Conservation (phyloP, 2,329 filamentous ascomycete genomes). For the Colletotrichum sublineola region DNA sequence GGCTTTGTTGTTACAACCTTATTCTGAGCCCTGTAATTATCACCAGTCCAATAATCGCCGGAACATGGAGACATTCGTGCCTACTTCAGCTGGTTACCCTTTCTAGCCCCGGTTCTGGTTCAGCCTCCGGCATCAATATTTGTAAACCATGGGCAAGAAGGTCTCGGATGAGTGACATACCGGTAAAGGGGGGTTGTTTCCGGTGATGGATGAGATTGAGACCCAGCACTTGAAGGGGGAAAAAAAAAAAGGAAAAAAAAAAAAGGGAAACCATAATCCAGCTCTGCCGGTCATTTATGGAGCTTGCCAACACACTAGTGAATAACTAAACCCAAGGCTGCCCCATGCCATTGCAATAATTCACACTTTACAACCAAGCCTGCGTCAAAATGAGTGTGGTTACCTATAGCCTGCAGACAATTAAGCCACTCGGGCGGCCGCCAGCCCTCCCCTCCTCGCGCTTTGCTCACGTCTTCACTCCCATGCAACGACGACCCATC, state of each 20-base stretch:
- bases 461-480: constrained; percentile 35
- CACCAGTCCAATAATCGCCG: constrained; percentile 14
- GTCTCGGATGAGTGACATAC: not conserved
- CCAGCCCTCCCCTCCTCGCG: constrained; percentile 12
- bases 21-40: constrained; percentile 31
- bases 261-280: constrained; percentile 9
- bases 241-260: not conserved
- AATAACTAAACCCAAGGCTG: constrained; percentile 13
- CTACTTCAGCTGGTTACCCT: not conserved
- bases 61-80: constrained; percentile 2
- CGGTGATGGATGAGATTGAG: constrained; percentile 15
- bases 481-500: constrained; percentile 34
- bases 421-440: constrained; percentile 36
- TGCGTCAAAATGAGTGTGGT: constrained; percentile 10
- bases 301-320: constrained; percentile 7
- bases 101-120: constrained; percentile 15
- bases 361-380: constrained; percentile 15
- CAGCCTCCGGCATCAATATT: constrained; percentile 15
- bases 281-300: constrained; percentile 5
- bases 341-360: constrained; percentile 16
- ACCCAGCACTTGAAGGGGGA: not conserved
- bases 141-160: constrained; percentile 17
- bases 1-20: constrained; percentile 37
- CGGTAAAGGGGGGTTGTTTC: not conserved
- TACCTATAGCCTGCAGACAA: constrained; percentile 30